phyloP scores from a whole-genome alignment of 208 protist species.

The Porcisia hertigi region DNA sequence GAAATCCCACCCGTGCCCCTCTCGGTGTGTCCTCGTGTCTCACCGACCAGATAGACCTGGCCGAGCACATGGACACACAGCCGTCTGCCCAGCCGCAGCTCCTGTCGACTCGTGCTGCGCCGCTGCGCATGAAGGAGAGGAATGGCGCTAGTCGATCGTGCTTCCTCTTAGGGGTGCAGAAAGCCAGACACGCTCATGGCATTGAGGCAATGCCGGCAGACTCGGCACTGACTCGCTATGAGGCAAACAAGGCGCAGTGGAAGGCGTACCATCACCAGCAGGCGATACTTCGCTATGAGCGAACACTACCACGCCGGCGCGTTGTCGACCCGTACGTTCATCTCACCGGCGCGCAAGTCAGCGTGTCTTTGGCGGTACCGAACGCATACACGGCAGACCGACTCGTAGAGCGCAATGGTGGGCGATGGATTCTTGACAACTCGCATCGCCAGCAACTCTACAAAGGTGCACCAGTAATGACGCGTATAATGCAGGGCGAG shows the following conservation, averaged over 20 bases:
- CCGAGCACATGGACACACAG: constrained; percentile 35
- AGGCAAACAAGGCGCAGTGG: constrained; percentile 18
- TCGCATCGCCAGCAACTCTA: constrained; percentile 66
- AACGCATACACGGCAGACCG: constrained; percentile 45
- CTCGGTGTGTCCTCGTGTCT: constrained; percentile 42
- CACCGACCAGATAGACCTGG: constrained; percentile 46
- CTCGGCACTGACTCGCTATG: constrained; percentile 16
- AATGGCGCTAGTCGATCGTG: constrained; percentile 34
- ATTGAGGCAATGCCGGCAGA: constrained; percentile 6
- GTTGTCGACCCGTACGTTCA: constrained; percentile 58
- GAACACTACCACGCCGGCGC: constrained; percentile 62
- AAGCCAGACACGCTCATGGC: constrained; percentile 38
- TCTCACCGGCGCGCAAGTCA: constrained; percentile 55
- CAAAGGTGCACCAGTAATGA: constrained; percentile 76
- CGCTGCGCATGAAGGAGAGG: constrained; percentile 8
- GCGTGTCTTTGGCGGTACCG: constrained; percentile 33
- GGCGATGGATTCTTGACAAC: constrained; percentile 71
- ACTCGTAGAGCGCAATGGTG: constrained; percentile 36
- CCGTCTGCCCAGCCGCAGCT: constrained; percentile 13
- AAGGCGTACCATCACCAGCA: constrained; percentile 39
- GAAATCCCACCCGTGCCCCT: constrained; percentile 18
- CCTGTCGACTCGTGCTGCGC: constrained; percentile 5
- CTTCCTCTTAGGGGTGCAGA: constrained; percentile 42
- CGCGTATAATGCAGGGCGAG: constrained; percentile 73
- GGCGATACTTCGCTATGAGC: constrained; percentile 72